Conservation (phyloP, 441 rosid species). For the Melastoma candidum region DNA sequence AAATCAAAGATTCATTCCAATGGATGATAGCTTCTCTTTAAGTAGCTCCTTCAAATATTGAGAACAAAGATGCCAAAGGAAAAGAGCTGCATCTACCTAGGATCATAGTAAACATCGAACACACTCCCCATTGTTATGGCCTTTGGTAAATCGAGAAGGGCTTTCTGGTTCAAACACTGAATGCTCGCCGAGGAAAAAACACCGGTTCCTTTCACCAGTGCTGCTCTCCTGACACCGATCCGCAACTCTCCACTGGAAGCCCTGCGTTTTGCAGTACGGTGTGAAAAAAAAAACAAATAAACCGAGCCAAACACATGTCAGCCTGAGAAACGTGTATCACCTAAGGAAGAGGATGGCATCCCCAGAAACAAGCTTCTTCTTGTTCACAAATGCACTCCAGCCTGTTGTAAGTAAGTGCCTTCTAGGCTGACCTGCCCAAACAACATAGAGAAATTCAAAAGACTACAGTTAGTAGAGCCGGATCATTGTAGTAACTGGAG, state of each 20-base stretch:
- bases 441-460: constrained; percentile 5
- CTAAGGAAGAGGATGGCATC: constrained; percentile 97
- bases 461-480: too few relatives aligned
- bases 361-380: constrained; percentile 94
- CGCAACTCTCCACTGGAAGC: constrained; percentile 88
- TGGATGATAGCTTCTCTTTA: too few relatives aligned
- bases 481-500: too few relatives aligned
- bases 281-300: not conserved
- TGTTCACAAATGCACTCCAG: constrained; percentile 96
- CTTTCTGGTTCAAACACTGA: constrained; percentile 45
- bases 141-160: constrained; percentile 51
- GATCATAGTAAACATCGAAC: constrained; percentile 80
- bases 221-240: constrained; percentile 81
- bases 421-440: constrained; percentile 76
- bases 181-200: constrained; percentile 33
- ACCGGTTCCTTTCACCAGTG: constrained; percentile 49
- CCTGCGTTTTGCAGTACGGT: constrained; percentile 25
- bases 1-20: too few relatives aligned
- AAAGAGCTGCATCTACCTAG: constrained; percentile 39
- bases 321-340: constrained; percentile 19
- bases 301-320: not conserved
- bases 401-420: constrained; percentile 98
- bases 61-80: not conserved
- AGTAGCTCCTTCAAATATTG: too few relatives aligned
- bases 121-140: constrained; percentile 43